Conservation (phyloP, 805 yeast species). For the Ogataea paradorogensis region DNA sequence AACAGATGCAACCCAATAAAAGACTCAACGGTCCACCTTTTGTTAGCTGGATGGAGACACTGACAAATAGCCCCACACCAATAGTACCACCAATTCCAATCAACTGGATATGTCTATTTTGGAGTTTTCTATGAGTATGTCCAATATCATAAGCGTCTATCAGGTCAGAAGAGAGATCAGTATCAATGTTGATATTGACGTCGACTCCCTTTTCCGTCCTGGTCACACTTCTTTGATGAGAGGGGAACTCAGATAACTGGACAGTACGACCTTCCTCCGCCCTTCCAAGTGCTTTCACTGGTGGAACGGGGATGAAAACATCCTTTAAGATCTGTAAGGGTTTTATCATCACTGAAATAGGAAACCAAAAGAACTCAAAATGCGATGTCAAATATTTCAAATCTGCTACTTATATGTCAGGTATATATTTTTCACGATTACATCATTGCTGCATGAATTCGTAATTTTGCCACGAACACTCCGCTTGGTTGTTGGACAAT, state of each 20-base stretch:
- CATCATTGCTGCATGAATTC: slow-evolving; percentile 1
- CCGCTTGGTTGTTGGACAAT: not conserved
- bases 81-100: slow-evolving; percentile 51
- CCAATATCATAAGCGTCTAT: slow-evolving; percentile 11
- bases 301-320: slow-evolving; percentile 26
- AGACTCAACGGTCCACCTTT: slow-evolving; percentile 43
- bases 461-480: not conserved
- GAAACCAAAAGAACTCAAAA: not conserved
- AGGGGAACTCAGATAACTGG: not conserved
- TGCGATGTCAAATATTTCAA: not conserved
- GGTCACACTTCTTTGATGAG: not conserved
- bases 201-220: slow-evolving; percentile 3
- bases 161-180: slow-evolving; percentile 1
- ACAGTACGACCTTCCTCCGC: slow-evolving; percentile 11
- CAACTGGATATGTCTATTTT: slow-evolving; percentile 44
- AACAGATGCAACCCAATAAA: slow-evolving; percentile 37
- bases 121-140: slow-evolving; percentile 32
- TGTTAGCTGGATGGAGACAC: slow-evolving; percentile 39
- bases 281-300: slow-evolving; percentile 19
- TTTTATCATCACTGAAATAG: slow-evolving; percentile 1
- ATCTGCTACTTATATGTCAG: not conserved
- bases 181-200: slow-evolving; percentile 5
- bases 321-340: slow-evolving; percentile 18
- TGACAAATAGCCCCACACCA: slow-evolving; percentile 45
- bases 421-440: not conserved